phyloP scores from a whole-genome alignment of 2,329 filamentous ascomycete species.

The Myriosclerotinia duriaeana region DNA sequence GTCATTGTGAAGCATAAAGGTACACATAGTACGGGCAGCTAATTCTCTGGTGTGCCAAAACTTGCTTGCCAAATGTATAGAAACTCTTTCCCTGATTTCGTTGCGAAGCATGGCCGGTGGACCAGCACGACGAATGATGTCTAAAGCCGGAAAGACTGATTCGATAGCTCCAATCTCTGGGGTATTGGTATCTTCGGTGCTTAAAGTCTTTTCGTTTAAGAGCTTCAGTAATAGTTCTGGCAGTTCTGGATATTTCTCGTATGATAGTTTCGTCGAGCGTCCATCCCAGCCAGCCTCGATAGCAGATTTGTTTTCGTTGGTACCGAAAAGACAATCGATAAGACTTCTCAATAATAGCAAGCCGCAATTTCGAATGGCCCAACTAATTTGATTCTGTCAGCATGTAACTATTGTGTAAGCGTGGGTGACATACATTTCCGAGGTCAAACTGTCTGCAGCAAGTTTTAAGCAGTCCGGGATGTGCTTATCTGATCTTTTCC shows the following conservation, averaged over 20 bases:
- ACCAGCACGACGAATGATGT: constrained; percentile 71
- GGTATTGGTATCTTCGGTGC: constrained; percentile 17
- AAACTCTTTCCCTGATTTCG: constrained; percentile 58
- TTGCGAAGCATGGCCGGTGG: constrained; percentile 58
- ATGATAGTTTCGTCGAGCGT: constrained; percentile 63
- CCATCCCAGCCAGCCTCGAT: constrained; percentile 65
- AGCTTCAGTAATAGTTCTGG: constrained; percentile 63
- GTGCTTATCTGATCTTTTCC: constrained; percentile 70
- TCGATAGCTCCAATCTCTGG: constrained; percentile 54
- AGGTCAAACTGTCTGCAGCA: constrained; percentile 77
- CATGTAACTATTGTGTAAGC: background rate
- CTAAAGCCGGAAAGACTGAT: constrained; percentile 79
- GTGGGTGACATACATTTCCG: constrained; percentile 60
- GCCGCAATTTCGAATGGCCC: constrained; percentile 93
- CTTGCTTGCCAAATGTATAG: constrained; percentile 62
- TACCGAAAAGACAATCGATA: constrained; percentile 75
- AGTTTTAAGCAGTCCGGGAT: constrained; percentile 73
- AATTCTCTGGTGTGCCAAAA: constrained; percentile 83
- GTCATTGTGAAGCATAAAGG: constrained; percentile 54
- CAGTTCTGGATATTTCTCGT: constrained; percentile 66
- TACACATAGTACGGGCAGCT: constrained; percentile 70
- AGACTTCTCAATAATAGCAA: constrained; percentile 84
- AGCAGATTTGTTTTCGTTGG: constrained; percentile 65
- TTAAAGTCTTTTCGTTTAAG: constrained; percentile 45
- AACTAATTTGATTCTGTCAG: constrained; percentile 49